Conservation (phyloP, 1,284 basidiomycete species). For the Sporisorium iseilematis-ciliati region DNA sequence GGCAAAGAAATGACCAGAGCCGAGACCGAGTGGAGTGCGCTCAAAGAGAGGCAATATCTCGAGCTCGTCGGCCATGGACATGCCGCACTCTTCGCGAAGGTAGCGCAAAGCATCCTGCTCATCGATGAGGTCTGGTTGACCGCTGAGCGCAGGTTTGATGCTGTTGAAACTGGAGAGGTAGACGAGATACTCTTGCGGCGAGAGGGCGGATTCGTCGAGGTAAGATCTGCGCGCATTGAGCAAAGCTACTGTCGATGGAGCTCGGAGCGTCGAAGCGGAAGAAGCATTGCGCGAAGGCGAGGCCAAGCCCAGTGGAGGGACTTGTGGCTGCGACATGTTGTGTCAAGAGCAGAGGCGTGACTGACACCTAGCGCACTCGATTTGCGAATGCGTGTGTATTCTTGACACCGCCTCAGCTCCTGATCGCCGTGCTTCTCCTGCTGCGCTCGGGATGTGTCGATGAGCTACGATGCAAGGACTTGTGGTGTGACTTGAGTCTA, state of each 20-base stretch:
- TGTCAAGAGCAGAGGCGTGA: conserved; percentile 9
- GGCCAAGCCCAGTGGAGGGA: conserved; percentile 11
- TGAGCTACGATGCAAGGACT: not conserved
- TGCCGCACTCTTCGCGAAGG: conserved; percentile 61
- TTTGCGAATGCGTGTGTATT: not conserved
- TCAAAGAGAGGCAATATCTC: conserved; percentile 69
- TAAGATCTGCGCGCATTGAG: conserved; percentile 41
- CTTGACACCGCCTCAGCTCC: not conserved
- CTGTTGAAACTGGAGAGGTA: conserved; percentile 59
- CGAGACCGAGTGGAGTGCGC: conserved; percentile 62
- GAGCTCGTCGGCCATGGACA: conserved; percentile 65
- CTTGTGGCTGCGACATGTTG: conserved; percentile 31
- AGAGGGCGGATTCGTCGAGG: conserved; percentile 66
- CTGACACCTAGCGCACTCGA: conserved; percentile 3
- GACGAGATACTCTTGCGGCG: conserved; percentile 63
- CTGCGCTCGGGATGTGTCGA: not conserved
- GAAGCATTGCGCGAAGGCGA: conserved; percentile 41
- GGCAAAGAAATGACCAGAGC: conserved; percentile 66
- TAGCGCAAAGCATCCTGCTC: conserved; percentile 67
- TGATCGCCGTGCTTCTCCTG: not conserved
- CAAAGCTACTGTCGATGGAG: conserved; percentile 27
- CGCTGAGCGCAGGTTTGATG: conserved; percentile 62
- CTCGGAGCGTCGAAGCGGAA: conserved; percentile 21
- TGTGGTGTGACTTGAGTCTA: not conserved
- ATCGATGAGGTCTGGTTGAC: conserved; percentile 61